These are phyloP conservation scores for Petunia secreta DNA, from an alignment of 257 asterid genomes.

Conservation along the genomic window DNA sequence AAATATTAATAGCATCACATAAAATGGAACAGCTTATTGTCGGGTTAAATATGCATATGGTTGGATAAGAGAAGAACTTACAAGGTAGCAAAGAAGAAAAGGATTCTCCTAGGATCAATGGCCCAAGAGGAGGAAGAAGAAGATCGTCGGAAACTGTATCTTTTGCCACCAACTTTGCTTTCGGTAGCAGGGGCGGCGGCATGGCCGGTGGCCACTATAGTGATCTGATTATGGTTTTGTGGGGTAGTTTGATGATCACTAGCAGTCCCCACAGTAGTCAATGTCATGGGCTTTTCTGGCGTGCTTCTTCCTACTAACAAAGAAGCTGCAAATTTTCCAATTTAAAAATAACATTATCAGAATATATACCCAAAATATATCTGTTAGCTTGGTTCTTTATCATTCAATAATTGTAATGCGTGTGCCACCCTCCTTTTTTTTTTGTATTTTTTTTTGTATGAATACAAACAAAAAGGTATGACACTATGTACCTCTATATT, in stretches of 20 bases:
- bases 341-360: conserved; percentile 16
- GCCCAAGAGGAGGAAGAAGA: conserved; percentile 46
- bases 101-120: conserved; percentile 67
- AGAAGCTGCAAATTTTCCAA: conserved; percentile 49
- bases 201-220: conserved; percentile 49
- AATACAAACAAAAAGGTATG: conserved; percentile 27
- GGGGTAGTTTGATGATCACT: conserved; percentile 41
- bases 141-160: conserved; percentile 62
- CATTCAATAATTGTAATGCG: conserved; percentile 10
- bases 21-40: no score
- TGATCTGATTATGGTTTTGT: conserved; percentile 75
- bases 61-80: conserved; percentile 34
- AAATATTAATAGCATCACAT: no score
- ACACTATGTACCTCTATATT: not conserved
- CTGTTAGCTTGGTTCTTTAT: conserved; percentile 18
- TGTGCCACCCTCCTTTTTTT: not conserved
- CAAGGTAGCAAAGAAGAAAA: conserved; percentile 82
- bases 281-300: conserved; percentile 66
- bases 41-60: not conserved
- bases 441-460: not conserved
- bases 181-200: conserved; percentile 40
- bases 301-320: conserved; percentile 57
- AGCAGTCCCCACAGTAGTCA: conserved; percentile 49
- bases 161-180: conserved; percentile 41
- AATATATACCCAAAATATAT: not conserved